These are phyloP conservation scores for Pterulicium gracile DNA, from an alignment of 1,284 basidiomycete genomes.

Conservation along the genomic window DNA sequence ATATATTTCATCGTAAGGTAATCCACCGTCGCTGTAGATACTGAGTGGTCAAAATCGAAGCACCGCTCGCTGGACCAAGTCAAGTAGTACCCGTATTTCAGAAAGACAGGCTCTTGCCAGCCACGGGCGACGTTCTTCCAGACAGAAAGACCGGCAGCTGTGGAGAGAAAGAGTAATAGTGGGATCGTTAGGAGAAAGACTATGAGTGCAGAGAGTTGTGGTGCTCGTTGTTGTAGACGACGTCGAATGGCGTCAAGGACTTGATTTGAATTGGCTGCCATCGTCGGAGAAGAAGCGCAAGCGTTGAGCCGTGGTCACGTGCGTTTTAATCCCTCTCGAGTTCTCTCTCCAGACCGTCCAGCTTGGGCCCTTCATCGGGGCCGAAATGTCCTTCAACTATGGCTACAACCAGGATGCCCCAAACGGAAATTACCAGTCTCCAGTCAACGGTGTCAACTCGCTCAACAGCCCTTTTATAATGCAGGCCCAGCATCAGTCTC, in stretches of 20 bases:
- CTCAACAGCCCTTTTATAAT: background rate
- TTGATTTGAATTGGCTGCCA: too few species aligned
- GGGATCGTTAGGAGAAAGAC: constrained; percentile 55
- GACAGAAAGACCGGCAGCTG: constrained; percentile 56
- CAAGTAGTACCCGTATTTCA: constrained; percentile 65
- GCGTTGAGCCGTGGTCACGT: background rate
- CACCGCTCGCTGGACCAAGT: background rate
- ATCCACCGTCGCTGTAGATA: constrained; percentile 39
- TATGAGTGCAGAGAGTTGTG: constrained; percentile 47
- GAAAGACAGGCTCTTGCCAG: constrained; percentile 54
- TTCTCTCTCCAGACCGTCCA: background rate
- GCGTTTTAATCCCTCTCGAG: too few species aligned
- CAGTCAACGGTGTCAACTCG: background rate
- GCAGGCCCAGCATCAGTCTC: background rate
- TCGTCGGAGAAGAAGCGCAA: too few species aligned
- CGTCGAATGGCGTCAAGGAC: too few species aligned
- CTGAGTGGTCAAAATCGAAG: constrained; percentile 1
- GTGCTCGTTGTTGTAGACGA: constrained; percentile 16
- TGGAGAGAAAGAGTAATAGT: constrained; percentile 43
- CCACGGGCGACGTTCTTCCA: constrained; percentile 58
- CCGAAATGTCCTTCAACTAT: background rate
- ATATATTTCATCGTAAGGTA: constrained; percentile 46
- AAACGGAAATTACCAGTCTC: background rate
- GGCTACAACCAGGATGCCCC: background rate
- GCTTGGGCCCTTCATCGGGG: background rate